These are phyloP conservation scores for Fraxinus baroniana DNA, from an alignment of 305 asterid genomes.

Conservation along the genomic window DNA sequence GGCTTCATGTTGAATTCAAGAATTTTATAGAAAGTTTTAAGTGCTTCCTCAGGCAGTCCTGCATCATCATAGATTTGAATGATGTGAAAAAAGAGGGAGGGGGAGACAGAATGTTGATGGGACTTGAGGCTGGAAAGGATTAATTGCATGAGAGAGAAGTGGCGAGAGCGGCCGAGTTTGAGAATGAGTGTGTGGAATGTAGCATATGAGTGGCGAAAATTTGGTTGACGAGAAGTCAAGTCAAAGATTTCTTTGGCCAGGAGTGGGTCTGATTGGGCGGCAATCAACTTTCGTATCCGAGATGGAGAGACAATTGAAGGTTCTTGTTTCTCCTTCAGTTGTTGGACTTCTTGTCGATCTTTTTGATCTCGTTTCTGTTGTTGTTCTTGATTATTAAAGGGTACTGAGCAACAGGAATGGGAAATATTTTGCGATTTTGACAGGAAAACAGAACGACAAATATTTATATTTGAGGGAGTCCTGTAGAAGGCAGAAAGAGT, in stretches of 20 bases:
- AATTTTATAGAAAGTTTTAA: slow-evolving; percentile 69
- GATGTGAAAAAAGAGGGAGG: slow-evolving; percentile 71
- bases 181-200: slow-evolving; percentile 64
- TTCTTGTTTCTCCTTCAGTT: slow-evolving; percentile 27
- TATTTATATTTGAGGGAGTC: neutral
- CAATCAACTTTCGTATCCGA: slow-evolving; percentile 71
- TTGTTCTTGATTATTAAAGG: slow-evolving; percentile 23
- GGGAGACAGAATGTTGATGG: slow-evolving; percentile 48
- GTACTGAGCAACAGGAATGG: slow-evolving; percentile 25
- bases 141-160: slow-evolving; percentile 63
- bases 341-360: slow-evolving; percentile 20
- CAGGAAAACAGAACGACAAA: slow-evolving; percentile 7
- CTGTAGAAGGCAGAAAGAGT: neutral
- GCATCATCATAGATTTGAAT: slow-evolving; percentile 78
- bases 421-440: slow-evolving; percentile 21
- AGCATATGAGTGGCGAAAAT: slow-evolving; percentile 64
- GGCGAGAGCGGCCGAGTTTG: slow-evolving; percentile 73
- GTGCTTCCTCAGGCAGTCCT: slow-evolving; percentile 67
- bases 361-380: slow-evolving; percentile 25
- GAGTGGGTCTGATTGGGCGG: slow-evolving; percentile 77
- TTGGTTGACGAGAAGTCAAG: slow-evolving; percentile 67
- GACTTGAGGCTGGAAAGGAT: slow-evolving; percentile 57
- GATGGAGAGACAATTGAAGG: slow-evolving; percentile 56
- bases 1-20: slow-evolving; percentile 79
- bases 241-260: slow-evolving; percentile 89